Conservation (phyloP, 2,329 filamentous ascomycete species). For the Phaeosphaeriaceae sp. region DNA sequence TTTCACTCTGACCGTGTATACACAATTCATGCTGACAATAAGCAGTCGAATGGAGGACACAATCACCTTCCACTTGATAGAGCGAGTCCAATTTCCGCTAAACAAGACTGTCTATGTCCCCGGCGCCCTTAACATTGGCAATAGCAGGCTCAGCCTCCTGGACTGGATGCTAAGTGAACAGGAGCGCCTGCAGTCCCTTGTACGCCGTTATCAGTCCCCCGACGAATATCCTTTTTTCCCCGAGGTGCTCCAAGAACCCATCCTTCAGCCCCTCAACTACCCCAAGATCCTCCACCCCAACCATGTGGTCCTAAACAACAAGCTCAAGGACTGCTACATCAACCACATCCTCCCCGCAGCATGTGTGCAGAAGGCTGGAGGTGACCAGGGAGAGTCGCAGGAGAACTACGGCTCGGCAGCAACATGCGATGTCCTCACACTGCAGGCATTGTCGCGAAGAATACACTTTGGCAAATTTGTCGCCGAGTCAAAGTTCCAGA, state of each 20-base stretch:
- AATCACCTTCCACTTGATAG: conserved; percentile 95
- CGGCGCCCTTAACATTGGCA: conserved; percentile 80
- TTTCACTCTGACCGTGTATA: background rate
- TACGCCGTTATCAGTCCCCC: conserved; percentile 93
- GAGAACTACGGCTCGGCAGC: conserved; percentile 96
- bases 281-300: conserved; percentile 88
- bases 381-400: conserved; percentile 82
- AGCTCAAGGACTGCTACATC: conserved; percentile 87
- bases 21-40: conserved; percentile 19
- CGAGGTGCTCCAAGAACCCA: conserved; percentile 76
- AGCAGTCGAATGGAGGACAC: conserved; percentile 92
- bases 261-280: conserved; percentile 88
- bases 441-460: conserved; percentile 87
- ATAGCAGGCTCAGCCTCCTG: conserved; percentile 78
- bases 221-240: conserved; percentile 99
- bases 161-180: conserved; percentile 94
- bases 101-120: conserved; percentile 87
- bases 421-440: conserved; percentile 86
- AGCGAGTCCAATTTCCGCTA: conserved; percentile 95
- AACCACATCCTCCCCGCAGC: conserved; percentile 82
- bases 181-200: conserved; percentile 88
- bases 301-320: conserved; percentile 86
- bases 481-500: conserved; percentile 91
- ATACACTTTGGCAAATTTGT: conserved; percentile 99
- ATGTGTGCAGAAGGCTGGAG: conserved; percentile 78